Evolutionary conservation across 371 early-diverging fungal genomes (phyloP), one percentile per base, ranked within the genome.

Genomic region (Mortierella sp.): DNA sequence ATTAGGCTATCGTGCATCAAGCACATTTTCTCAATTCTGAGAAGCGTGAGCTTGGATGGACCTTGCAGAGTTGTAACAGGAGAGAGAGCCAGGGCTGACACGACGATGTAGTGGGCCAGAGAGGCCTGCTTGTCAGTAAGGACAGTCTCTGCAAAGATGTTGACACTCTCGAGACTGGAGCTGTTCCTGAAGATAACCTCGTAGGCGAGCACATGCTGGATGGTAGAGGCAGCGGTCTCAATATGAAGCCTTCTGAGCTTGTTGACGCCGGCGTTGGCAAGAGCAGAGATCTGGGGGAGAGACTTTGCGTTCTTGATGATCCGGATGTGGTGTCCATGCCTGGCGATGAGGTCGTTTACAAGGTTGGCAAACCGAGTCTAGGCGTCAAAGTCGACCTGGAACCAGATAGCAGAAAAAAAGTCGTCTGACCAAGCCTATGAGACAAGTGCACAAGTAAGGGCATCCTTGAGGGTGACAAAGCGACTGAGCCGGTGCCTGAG

Each of bases 401-500:
- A 59, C 59, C 59, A 59, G 28, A 59, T 59, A 3, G 13, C 59
- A 28, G 59, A 26, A 0, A 59, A 14, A 11, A 59, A 59, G 59
- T 28, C 3, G 59, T 59, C 28, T 10, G 28, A 28, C 59, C 59
- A 59, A 28, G 53, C 73, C 37, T 55, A 69, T 19, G 59, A 72
- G 28, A 81, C 74, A 26, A 40, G 67, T 13, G 46, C 59, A 44
- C 74, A 81, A 8, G 76, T 14, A 14, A 81, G 28, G 16, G 77
- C 69, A 44, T 71, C 74, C 70, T 76, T 73, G 40, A 72, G 11
- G 10, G 71, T 19, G 55, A 70, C 46, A 54, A 70, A 83, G 0
- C 26, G 74, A 34, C 61, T 59, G 43, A 79, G 40, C 31, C 53
- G 16, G n/a, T 13, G 6, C 14, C 74, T 54, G n/a, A 79, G 61